Evolutionary conservation across 305 asterid species (phyloP).

Genomic region (Fraxinus ornus): DNA sequence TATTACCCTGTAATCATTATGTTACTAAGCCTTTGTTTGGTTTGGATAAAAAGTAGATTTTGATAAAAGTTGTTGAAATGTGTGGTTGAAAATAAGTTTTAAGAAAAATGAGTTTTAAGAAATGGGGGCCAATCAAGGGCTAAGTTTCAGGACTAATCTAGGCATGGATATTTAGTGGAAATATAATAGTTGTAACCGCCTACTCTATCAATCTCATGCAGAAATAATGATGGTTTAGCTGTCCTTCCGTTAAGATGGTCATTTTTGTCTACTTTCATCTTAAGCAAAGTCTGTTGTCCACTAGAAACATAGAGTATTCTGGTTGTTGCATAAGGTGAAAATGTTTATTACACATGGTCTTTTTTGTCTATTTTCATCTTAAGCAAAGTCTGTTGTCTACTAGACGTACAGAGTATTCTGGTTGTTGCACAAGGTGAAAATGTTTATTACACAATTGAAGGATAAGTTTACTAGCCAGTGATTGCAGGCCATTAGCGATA

Average conservation of each 20-base stretch:
- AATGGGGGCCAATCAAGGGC: neutral
- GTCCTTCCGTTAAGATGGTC: neutral
- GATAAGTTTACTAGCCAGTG: neutral
- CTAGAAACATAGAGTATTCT: neutral
- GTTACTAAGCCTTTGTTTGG: neutral
- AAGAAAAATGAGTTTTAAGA: neutral
- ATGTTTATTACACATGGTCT: neutral
- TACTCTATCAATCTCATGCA: neutral
- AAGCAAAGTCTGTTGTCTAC: neutral
- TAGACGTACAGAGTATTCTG: neutral
- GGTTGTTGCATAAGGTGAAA: neutral
- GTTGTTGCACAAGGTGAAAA: neutral
- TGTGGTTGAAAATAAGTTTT: neutral
- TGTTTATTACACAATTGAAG: neutral
- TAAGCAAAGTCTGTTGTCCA: neutral
- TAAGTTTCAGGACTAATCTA: neutral
- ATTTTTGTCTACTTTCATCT: neutral
- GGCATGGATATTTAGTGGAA: neutral
- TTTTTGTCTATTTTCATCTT: neutral
- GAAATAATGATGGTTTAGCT: neutral
- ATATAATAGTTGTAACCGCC: neutral
- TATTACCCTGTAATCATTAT: neutral
- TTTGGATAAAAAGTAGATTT: neutral
- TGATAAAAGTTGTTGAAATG: neutral
- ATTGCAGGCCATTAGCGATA: neutral